Conservation (phyloP, 139 green algal species). For the Bryopsis sp. region DNA sequence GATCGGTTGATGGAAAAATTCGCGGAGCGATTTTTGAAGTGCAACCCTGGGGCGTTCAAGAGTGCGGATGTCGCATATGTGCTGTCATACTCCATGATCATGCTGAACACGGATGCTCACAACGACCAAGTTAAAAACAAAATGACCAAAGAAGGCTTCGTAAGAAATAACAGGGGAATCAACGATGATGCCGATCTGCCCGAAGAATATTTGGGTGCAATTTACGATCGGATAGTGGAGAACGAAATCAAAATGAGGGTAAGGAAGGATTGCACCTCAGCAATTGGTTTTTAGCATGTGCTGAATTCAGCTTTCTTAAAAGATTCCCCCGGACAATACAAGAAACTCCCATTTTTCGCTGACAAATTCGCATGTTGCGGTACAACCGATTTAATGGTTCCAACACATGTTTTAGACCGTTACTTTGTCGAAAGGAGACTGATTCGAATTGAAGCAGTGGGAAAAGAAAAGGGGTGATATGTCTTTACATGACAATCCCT, state of each 20-base stretch:
- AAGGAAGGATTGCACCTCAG: too few species aligned
- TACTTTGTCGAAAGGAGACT: too few species aligned
- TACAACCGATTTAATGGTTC: too few species aligned
- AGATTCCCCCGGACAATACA: conserved; percentile 19
- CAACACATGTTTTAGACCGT: too few species aligned
- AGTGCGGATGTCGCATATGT: conserved; percentile 95
- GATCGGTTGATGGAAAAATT: conserved; percentile 99
- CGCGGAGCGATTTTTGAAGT: conserved; percentile 85
- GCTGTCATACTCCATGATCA: conserved; percentile 97
- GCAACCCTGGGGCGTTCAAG: conserved; percentile 86
- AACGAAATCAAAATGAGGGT: conserved; percentile 98
- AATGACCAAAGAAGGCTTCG: conserved; percentile 72
- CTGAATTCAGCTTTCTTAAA: too few species aligned
- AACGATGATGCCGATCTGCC: conserved; percentile 88
- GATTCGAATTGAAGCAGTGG: too few species aligned
- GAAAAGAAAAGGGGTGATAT: too few species aligned
- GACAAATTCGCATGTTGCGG: too few species aligned
- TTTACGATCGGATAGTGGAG: conserved; percentile 91
- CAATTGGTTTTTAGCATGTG: too few species aligned
- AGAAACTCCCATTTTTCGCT: too few species aligned
- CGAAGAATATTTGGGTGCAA: conserved; percentile 68
- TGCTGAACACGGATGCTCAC: conserved; percentile 99
- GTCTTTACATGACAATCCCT: too few species aligned
- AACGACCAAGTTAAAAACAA: conserved; percentile 70
- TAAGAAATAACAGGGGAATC: conserved; percentile 98